phyloP scores from a whole-genome alignment of 2,329 filamentous ascomycete species.

The Ceratocystis huliohia region DNA sequence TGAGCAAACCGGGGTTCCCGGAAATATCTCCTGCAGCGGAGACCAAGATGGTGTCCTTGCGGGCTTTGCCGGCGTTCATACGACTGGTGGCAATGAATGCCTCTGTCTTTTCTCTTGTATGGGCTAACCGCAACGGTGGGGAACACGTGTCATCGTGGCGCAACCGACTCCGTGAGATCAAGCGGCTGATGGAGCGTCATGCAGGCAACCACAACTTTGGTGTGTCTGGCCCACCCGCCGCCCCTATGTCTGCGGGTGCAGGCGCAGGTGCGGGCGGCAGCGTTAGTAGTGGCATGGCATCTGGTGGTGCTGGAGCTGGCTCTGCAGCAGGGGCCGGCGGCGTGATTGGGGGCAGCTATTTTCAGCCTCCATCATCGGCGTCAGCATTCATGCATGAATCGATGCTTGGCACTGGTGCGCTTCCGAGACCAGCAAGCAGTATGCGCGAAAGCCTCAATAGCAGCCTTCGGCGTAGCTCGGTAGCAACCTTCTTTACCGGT shows the following conservation, averaged over 20 bases:
- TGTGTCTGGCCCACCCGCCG: slow-evolving; percentile 27
- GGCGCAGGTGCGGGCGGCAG: slow-evolving; percentile 26
- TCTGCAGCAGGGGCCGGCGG: slow-evolving; percentile 21
- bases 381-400: slow-evolving; percentile 19
- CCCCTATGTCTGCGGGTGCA: slow-evolving; percentile 22
- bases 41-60: slow-evolving; percentile 75
- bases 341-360: slow-evolving; percentile 27
- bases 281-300: slow-evolving; percentile 25
- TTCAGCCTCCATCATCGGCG: slow-evolving; percentile 18
- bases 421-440: slow-evolving; percentile 34
- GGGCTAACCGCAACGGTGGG: slow-evolving; percentile 61
- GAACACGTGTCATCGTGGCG: slow-evolving; percentile 87
- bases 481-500: slow-evolving; percentile 49
- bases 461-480: slow-evolving; percentile 49
- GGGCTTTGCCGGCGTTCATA: slow-evolving; percentile 72
- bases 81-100: slow-evolving; percentile 84
- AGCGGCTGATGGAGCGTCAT: slow-evolving; percentile 61
- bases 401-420: slow-evolving; percentile 25
- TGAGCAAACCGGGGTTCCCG: slow-evolving; percentile 79
- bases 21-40: slow-evolving; percentile 82
- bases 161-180: slow-evolving; percentile 72
- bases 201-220: slow-evolving; percentile 33
- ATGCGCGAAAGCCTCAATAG: slow-evolving; percentile 48
- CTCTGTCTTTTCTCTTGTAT: slow-evolving; percentile 86
- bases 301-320: slow-evolving; percentile 24